These are phyloP conservation scores for Noccaea caerulescens DNA, from an alignment of 345 rosid species.

Conservation along the genomic window DNA sequence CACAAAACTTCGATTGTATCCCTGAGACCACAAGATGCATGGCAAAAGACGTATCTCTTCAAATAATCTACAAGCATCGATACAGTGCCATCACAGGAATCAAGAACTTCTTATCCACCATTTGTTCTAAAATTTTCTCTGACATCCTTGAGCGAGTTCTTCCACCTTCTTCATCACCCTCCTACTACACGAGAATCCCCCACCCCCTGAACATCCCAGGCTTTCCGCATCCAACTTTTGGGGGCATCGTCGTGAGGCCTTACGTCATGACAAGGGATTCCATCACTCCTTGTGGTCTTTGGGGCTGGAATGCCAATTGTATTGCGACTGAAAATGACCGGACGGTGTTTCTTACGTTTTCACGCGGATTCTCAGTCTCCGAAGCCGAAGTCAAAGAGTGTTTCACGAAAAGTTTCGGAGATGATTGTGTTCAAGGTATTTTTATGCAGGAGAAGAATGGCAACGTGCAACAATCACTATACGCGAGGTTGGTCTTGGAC, in stretches of 20 bases:
- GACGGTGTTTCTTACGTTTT: too few species aligned
- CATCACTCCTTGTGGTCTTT: too few species aligned
- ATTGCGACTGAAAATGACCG: too few species aligned
- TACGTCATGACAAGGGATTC: too few species aligned
- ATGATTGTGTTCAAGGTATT: too few species aligned
- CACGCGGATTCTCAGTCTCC: too few species aligned
- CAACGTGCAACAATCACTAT: neutral
- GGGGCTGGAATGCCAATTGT: too few species aligned
- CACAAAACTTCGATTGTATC: neutral
- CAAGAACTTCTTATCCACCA: too few species aligned
- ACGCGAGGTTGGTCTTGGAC: conserved; percentile 21
- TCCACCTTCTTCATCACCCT: neutral
- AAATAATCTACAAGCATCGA: neutral
- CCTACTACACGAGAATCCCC: neutral
- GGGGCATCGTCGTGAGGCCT: neutral
- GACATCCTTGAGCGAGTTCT: neutral
- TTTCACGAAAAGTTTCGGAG: too few species aligned
- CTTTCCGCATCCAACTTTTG: neutral
- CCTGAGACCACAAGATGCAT: neutral
- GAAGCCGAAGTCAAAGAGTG: too few species aligned
- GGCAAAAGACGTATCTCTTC: neutral
- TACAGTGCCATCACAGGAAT: neutral
- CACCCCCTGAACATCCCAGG: neutral
- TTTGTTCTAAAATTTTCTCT: neutral
- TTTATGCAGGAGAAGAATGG: neutral